Conservation (phyloP, 176 grass and related monocot species). For the Aechmea fasciata region DNA sequence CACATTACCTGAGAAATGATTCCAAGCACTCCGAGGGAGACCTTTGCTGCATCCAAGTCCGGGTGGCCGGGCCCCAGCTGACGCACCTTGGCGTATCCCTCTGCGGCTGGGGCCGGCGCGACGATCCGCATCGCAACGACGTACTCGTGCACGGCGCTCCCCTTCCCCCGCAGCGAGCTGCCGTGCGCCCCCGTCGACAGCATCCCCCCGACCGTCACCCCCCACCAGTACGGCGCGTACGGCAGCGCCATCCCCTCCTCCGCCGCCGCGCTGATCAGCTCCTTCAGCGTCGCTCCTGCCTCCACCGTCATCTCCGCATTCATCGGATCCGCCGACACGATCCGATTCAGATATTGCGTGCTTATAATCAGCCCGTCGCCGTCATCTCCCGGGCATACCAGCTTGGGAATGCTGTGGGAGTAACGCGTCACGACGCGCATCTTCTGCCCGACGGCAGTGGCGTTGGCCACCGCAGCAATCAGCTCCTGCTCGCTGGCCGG, state of each 20-base stretch:
- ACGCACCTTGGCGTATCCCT: slow-evolving; percentile 37
- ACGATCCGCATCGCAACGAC: slow-evolving; percentile 45
- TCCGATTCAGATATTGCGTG: slow-evolving; percentile 22
- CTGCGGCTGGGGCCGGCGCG: slow-evolving; percentile 25
- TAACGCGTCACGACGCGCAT: slow-evolving; percentile 45
- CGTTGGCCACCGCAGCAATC: slow-evolving; percentile 22
- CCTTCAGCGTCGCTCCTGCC: slow-evolving; percentile 27
- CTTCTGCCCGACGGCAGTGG: slow-evolving; percentile 11
- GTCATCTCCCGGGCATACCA: slow-evolving; percentile 38
- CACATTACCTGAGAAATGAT: slow-evolving; percentile 27
- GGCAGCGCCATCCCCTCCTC: slow-evolving; percentile 30
- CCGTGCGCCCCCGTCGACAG: slow-evolving; percentile 61
- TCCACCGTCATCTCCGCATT: slow-evolving; percentile 28
- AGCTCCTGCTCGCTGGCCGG: slow-evolving; percentile 45
- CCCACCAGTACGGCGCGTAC: slow-evolving; percentile 44
- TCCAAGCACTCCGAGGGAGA: slow-evolving; percentile 50
- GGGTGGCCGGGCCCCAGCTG: slow-evolving; percentile 17
- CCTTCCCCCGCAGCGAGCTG: slow-evolving; percentile 43
- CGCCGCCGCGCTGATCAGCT: slow-evolving; percentile 34
- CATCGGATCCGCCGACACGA: slow-evolving; percentile 15
- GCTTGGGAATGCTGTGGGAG: slow-evolving; percentile 57
- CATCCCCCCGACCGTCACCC: slow-evolving; percentile 40
- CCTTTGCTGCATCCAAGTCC: slow-evolving; percentile 45
- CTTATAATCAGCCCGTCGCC: slow-evolving; percentile 33
- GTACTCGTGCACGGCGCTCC: slow-evolving; percentile 56